Base-by-base conservation (phyloP, 2,329 filamentous ascomycete species). In the Stagonosporopsis rhizophila region DNA sequence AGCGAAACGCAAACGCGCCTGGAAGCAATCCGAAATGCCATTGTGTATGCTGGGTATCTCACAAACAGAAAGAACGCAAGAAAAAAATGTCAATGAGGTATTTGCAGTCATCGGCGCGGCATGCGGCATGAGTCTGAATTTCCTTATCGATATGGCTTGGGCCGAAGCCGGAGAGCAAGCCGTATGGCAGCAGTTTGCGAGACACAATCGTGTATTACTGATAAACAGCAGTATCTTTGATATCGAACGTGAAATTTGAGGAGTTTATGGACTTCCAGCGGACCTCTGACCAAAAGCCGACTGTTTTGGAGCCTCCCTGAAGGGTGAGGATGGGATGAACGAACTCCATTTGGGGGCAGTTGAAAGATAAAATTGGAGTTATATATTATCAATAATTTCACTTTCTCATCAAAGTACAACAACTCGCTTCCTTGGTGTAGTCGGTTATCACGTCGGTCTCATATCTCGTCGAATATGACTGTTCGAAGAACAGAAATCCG, bases 1-100 rank as follows among this genome's bases (percentile, higher is more conserved):
- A 75, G 58, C 51, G 66, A 66, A 42, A 56, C 50, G 34, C 65
- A 65, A 17, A 72, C 46, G 15, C 63, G 66, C 56, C 48, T 63
- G 25, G 68, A 66, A 57, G 63, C 67, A 28, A 73, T 51, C 64
- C 73, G 67, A 60, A 73, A 65, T 38, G 70, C 69, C 73, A 76
- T 75, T 54, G 27, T 59, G 22, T 58, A 40, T 42, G 23, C 32
- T 45, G 28, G 49, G 41, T 50, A 54, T 19, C 52, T 44, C 22
- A 47, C 50, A 48, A 49, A 55, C 28, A n/a, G 46, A 50, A 46
- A 42, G 22, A 55, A 59, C 34, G 49, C 48, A 51, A n/a, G 23
- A 40, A 52, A 6, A 12, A 32, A 44, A 39, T 38, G 34, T 56
- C 44, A 35, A 45, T 50, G 56, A 52, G 57, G 54, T 52, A 49